phyloP scores from a whole-genome alignment of 2,329 filamentous ascomycete species.

The Rhexocercosporidium sp. region DNA sequence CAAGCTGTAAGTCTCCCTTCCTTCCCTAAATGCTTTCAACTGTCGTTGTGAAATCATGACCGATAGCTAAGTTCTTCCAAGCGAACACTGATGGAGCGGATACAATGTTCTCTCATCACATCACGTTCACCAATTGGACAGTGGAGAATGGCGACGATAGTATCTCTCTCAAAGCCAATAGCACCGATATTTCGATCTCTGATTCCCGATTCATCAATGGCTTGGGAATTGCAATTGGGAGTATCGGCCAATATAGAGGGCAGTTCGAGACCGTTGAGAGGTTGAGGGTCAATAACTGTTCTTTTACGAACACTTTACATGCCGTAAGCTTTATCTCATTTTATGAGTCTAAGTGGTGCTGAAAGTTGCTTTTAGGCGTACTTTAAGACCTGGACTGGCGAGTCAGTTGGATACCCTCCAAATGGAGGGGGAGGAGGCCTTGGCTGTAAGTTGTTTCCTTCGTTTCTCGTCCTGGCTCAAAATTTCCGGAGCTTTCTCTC shows the following conservation, averaged over 20 bases:
- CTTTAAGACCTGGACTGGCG: conserved; percentile 64
- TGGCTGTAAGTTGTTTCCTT: conserved; percentile 43
- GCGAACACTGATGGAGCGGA: conserved; percentile 56
- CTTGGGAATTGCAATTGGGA: conserved; percentile 61
- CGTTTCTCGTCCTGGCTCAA: no score
- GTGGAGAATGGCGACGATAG: conserved; percentile 59
- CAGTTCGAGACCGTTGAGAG: conserved; percentile 55
- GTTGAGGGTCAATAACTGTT: conserved; percentile 54
- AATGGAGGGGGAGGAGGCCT: conserved; percentile 64
- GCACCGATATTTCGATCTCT: conserved; percentile 57
- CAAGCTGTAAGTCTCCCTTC: not conserved
- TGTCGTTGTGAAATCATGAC: no score
- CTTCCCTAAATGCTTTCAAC: not conserved
- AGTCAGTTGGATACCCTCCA: conserved; percentile 56
- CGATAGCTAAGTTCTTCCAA: not conserved
- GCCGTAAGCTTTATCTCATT: conserved; percentile 37
- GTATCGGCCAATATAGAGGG: conserved; percentile 59
- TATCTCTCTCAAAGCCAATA: conserved; percentile 61
- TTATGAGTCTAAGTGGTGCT: not conserved
- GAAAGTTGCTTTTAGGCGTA: conserved; percentile 42
- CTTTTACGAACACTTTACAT: conserved; percentile 52
- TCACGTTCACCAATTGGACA: conserved; percentile 56
- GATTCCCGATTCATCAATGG: conserved; percentile 56
- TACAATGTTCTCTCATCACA: conserved; percentile 57
- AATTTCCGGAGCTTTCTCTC: no score